A percentile compares a stretch with the other conserved stretches of the same genome.
Conservation (phyloP, 306 rosid species). For the Hippophae tibetana region DNA sequence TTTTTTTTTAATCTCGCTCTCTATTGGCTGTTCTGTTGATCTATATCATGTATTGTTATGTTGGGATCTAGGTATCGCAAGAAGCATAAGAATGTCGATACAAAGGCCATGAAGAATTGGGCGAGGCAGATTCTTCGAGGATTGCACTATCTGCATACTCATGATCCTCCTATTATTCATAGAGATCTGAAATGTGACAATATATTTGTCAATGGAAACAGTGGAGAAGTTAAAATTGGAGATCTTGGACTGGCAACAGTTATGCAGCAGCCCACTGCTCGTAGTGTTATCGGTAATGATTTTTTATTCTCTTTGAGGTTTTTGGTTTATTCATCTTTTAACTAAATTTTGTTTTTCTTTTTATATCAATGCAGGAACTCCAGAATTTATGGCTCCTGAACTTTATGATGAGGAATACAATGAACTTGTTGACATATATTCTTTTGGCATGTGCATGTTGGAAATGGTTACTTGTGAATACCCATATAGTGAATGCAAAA, state of each 20-base stretch:
- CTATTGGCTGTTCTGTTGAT: neutral
- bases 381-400: conserved; percentile 98
- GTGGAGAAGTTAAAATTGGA: conserved; percentile 78
- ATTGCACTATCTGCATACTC: conserved; percentile 63
- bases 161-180: conserved; percentile 72
- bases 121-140: conserved; percentile 87
- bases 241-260: conserved; percentile 89
- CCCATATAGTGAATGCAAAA: conserved; percentile 85
- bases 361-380: conserved; percentile 53
- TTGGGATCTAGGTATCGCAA: conserved; percentile 47
- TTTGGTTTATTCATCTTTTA: conserved; percentile 2
- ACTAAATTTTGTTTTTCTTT: neutral
- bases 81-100: conserved; percentile 59
- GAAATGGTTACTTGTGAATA: conserved; percentile 86
- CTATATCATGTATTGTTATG: conserved; percentile 4
- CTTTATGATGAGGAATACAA: conserved; percentile 88
- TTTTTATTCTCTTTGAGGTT: conserved; percentile 3
- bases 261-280: conserved; percentile 84
- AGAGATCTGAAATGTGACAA: conserved; percentile 95
- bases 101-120: conserved; percentile 92
- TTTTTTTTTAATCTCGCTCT: neutral
- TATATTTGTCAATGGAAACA: conserved; percentile 77
- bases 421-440: conserved; percentile 86
- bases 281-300: conserved; percentile 65
- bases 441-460: conserved; percentile 91